Conservation (phyloP, 495 filamentous ascomycete species). For the Penicillium soppii region DNA sequence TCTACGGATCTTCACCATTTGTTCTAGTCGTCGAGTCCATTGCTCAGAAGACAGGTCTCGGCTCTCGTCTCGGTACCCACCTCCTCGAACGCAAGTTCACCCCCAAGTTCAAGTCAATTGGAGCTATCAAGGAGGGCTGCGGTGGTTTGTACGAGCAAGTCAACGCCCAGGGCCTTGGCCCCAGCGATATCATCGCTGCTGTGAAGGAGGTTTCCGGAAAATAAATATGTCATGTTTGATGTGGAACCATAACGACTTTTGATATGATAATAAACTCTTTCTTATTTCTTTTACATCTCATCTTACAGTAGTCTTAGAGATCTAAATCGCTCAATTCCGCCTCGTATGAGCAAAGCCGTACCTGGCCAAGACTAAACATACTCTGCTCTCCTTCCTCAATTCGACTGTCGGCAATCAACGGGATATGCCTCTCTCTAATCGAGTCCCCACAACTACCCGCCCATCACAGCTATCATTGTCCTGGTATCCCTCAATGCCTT, state of each 20-base stretch:
- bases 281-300: not conserved
- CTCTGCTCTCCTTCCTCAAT: not conserved
- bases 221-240: slow-evolving; percentile 6
- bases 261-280: not conserved
- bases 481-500: not conserved
- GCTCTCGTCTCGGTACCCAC: slow-evolving; percentile 36
- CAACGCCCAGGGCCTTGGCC: slow-evolving; percentile 37
- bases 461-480: not conserved
- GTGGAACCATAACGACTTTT: slow-evolving; percentile 1
- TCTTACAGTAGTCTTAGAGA: too few species aligned
- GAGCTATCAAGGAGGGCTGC: slow-evolving; percentile 37
- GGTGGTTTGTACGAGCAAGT: slow-evolving; percentile 40
- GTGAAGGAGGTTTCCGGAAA: slow-evolving; percentile 29
- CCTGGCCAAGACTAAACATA: too few species aligned
- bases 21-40: slow-evolving; percentile 39
- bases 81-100: slow-evolving; percentile 35
- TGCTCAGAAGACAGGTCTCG: slow-evolving; percentile 41
- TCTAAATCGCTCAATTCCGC: too few species aligned
- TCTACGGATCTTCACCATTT: slow-evolving; percentile 35
- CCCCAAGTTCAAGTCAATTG: slow-evolving; percentile 36
- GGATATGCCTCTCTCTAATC: not conserved
- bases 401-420: not conserved
- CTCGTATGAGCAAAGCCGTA: not conserved
- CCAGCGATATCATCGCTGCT: slow-evolving; percentile 29
- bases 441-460: not conserved